These are phyloP conservation scores for Histomonas meleagridis DNA, from an alignment of 208 protist genomes.

Conservation along the genomic window DNA sequence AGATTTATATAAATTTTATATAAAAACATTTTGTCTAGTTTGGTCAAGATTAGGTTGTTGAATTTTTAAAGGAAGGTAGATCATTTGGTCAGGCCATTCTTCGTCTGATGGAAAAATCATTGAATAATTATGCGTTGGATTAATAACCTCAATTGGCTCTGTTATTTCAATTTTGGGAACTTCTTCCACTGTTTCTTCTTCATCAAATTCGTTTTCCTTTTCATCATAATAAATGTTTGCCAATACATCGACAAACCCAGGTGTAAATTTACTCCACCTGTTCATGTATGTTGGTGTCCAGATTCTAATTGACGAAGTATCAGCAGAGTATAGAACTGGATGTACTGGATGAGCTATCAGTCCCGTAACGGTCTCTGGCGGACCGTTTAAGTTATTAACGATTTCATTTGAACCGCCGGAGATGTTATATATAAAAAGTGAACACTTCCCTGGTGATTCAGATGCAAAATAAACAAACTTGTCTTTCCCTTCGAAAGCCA, in stretches of 20 bases:
- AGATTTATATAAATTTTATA: no score
- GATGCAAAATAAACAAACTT: not conserved
- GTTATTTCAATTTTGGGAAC: no score
- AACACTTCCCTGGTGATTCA: not conserved
- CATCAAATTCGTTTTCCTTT: slow-evolving; percentile 25
- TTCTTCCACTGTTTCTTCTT: not conserved
- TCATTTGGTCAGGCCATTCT: no score
- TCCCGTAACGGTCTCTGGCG: not conserved
- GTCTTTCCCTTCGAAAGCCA: not conserved
- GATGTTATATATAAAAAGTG: not conserved
- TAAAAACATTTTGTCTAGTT: no score
- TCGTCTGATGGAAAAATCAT: no score
- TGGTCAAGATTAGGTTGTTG: no score
- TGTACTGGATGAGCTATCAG: not conserved
- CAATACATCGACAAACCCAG: not conserved
- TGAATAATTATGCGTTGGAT: no score
- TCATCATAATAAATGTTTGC: not conserved
- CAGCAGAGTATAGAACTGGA: not conserved
- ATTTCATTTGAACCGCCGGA: not conserved
- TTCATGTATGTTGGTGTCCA: slow-evolving; percentile 8
- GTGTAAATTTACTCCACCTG: not conserved
- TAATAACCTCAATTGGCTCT: no score
- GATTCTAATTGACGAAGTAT: not conserved
- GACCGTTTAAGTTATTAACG: not conserved
- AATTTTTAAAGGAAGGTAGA: no score